Base-by-base conservation (phyloP, 23 red algal species). In the Pyropia yezoensis region DNA sequence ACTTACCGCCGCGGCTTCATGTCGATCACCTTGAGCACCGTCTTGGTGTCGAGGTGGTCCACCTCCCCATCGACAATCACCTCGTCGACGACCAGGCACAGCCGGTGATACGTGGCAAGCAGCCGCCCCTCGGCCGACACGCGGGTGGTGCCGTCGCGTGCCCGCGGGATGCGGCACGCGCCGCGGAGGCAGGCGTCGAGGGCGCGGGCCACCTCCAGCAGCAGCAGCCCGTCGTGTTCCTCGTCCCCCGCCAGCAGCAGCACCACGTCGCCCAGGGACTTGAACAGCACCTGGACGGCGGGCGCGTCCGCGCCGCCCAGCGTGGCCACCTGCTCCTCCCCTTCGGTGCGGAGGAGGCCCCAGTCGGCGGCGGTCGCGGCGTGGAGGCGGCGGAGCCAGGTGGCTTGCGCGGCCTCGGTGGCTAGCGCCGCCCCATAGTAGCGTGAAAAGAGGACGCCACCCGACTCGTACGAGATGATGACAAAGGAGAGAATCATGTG, bases 1-100 rank as follows among this genome's bases (percentile, higher is more conserved):
- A 3, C 55, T 61, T 64, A 87, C 52, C 82, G 70, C 24, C 27
- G 55, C 11, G 77, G 77, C 56, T 71, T 83, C 86, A 90, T 90
- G 20, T 59, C 57, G 39, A 90, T 81, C 24, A 81, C 50, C 61
- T 82, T 83, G 33, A 58, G 16, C 12, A 90, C 54, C 22, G 80
- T 61, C 49, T 63, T 57, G 18, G 66, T 23, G 61, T 82, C 77
- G 54, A 81, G 66, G 32, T 90, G 86, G 49, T 90, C 86, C 17
- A 90, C 62, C 26, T 80, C 86, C 30, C 86, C 86, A 23, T 90
- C 86, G 29, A 76, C 78, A 23, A 90, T 71, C 50, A 79, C 66
- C 57, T 90, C 86, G 63, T 90, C 86, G 0, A 90, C 76, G 11
- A 90, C 50, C 33, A 90, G 55, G 55, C 77, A 90, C 18, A 90